Evolutionary conservation across 768 basidiomycete genomes (phyloP).

Genomic region (Strobilomyces echinocephalus): DNA sequence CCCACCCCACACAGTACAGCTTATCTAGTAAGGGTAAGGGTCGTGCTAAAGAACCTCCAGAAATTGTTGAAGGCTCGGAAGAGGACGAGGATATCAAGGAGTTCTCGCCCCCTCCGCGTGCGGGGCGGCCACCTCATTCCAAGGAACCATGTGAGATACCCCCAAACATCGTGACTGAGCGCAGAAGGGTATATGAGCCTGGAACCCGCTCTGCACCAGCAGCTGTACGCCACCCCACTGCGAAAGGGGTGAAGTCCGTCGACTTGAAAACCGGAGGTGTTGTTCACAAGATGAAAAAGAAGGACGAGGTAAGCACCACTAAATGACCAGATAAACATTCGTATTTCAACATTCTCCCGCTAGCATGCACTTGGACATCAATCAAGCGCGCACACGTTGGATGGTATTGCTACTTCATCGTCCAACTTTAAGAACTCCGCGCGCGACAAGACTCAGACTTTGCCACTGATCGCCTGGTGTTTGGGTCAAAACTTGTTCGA

Average conservation of each 20-base stretch:
- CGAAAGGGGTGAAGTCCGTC: not conserved
- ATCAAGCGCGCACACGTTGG: not conserved
- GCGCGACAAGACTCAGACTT: not conserved
- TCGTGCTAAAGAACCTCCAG: conserved; percentile 10
- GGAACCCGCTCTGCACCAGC: not conserved
- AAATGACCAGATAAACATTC: not conserved
- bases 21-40: conserved; percentile 21
- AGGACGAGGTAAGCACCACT: conserved; percentile 18
- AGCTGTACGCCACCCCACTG: not conserved
- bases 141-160: conserved; percentile 16
- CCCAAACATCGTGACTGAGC: conserved; percentile 10
- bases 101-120: conserved; percentile 7
- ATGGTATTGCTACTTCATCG: conserved; percentile 27
- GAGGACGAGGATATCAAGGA: conserved; percentile 22
- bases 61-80: conserved; percentile 21
- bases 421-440: conserved; percentile 21
- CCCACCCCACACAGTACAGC: conserved; percentile 10
- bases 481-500: conserved; percentile 21
- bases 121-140: not conserved
- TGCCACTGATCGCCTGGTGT: conserved; percentile 28
- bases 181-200: conserved; percentile 10
- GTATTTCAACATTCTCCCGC: conserved; percentile 1
- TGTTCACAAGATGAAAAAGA: conserved; percentile 24
- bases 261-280: conserved; percentile 3
- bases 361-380: conserved; percentile 4